These are phyloP conservation scores for Candida michaelii DNA, from an alignment of 805 yeast genomes.

Conservation along the genomic window DNA sequence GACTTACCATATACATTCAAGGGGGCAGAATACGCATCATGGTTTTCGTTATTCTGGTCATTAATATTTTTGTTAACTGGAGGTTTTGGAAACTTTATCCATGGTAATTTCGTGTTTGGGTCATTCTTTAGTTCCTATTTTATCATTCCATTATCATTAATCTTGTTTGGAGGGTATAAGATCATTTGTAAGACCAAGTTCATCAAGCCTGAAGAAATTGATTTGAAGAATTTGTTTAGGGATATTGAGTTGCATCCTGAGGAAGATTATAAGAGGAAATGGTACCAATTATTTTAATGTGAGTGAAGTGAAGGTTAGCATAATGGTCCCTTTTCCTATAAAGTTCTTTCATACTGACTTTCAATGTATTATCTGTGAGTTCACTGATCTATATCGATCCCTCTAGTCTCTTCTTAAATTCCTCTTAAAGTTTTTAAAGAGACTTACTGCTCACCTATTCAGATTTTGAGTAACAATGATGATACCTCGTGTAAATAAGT, in stretches of 20 bases:
- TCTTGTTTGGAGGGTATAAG: conserved; percentile 60
- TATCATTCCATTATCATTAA: conserved; percentile 56
- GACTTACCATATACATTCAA: conserved; percentile 26
- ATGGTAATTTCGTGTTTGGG: conserved; percentile 48
- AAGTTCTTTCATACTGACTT: too few species aligned
- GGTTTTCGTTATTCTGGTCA: conserved; percentile 31
- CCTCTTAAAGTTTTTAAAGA: too few species aligned
- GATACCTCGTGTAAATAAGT: too few species aligned
- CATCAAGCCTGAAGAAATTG: conserved; percentile 34
- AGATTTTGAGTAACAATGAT: too few species aligned
- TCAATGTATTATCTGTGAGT: too few species aligned
- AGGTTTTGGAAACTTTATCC: conserved; percentile 66
- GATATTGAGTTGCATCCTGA: conserved; percentile 29
- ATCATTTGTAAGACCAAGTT: conserved; percentile 30
- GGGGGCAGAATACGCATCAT: conserved; percentile 31
- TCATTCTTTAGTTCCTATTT: conserved; percentile 73
- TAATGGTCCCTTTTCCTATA: too few species aligned
- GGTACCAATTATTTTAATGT: neutral
- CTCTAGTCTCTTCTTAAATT: too few species aligned
- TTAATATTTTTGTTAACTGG: conserved; percentile 54
- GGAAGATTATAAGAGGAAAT: conserved; percentile 13
- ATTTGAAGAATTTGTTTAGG: conserved; percentile 25
- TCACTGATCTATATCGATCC: too few species aligned
- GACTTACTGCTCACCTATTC: too few species aligned
- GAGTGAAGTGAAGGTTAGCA: neutral